A percentile compares a stretch with the other conserved stretches of the same genome.
These are phyloP conservation scores for Penicillium desertorum DNA, from an alignment of 495 filamentous ascomycete species.

Conservation along the genomic window DNA sequence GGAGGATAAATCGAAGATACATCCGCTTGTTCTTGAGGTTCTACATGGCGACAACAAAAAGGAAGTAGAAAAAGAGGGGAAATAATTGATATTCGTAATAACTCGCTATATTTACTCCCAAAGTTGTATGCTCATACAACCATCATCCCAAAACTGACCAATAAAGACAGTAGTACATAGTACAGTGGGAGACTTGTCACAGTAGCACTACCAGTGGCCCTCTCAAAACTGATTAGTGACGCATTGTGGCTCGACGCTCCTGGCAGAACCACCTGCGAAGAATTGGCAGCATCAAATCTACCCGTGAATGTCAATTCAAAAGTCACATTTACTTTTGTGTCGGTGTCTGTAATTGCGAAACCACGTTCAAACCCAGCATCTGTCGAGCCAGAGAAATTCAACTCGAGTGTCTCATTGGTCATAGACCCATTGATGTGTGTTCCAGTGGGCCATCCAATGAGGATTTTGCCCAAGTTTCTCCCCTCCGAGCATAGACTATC, in stretches of 20 bases:
- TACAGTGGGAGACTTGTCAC: neutral
- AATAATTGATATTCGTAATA: neutral
- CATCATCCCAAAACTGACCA: neutral
- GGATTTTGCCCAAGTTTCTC: neutral
- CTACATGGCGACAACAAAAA: neutral
- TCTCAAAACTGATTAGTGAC: slow-evolving; percentile 5
- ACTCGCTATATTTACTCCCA: neutral
- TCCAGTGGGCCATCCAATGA: slow-evolving; percentile 3
- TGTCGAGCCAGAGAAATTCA: slow-evolving; percentile 1
- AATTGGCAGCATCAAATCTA: slow-evolving; percentile 1
- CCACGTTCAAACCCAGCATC: neutral
- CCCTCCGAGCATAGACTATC: neutral
- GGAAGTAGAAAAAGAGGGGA: neutral
- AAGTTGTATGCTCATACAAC: neutral
- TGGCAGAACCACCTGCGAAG: slow-evolving; percentile 4
- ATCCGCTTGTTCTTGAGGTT: neutral
- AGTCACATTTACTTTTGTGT: slow-evolving; percentile 4
- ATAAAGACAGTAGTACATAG: neutral
- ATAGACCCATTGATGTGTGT: slow-evolving; percentile 7
- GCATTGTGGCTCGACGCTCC: slow-evolving; percentile 1
- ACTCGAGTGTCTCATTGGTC: slow-evolving; percentile 11
- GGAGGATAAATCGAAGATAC: neutral
- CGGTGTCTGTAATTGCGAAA: neutral
- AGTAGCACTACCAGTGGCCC: neutral
- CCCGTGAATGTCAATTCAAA: slow-evolving; percentile 6